Evolutionary conservation across 805 yeast species (phyloP).

Genomic region (Metschnikowia dekortorum): DNA sequence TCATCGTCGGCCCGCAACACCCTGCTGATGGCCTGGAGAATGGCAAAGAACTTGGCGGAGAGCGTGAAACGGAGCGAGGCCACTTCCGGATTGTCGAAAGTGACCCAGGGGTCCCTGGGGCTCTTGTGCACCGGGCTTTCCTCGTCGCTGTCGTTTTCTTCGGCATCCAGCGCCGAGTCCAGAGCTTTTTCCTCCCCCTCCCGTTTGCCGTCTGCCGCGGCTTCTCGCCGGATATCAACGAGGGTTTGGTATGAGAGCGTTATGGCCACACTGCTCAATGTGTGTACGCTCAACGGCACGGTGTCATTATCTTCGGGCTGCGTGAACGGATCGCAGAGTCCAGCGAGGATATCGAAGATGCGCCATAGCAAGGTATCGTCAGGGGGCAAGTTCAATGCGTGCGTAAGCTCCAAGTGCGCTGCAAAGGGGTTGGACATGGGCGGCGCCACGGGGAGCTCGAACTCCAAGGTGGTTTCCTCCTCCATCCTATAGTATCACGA

Average conservation of each 20-base stretch:
- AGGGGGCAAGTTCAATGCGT: constrained; percentile 7
- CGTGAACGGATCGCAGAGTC: constrained; percentile 55
- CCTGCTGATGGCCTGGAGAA: constrained; percentile 34
- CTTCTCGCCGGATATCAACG: constrained; percentile 11
- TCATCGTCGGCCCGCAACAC: constrained; percentile 43
- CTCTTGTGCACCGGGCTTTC: not conserved
- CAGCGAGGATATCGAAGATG: constrained; percentile 16
- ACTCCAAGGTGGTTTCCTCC: constrained; percentile 12
- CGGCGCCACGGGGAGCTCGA: constrained; percentile 13
- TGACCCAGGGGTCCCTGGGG: constrained; percentile 7
- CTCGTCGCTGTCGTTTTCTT: not conserved
- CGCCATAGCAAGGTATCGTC: constrained; percentile 8
- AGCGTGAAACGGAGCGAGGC: constrained; percentile 32
- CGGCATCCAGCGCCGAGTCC: constrained; percentile 1
- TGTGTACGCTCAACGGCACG: constrained; percentile 50
- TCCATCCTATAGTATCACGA: constrained; percentile 2
- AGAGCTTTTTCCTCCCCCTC: not conserved
- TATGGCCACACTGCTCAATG: constrained; percentile 48
- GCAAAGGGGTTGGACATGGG: constrained; percentile 12
- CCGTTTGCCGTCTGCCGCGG: not conserved
- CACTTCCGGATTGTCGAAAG: constrained; percentile 13
- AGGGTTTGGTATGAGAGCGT: constrained; percentile 31
- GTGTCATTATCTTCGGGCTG: constrained; percentile 62
- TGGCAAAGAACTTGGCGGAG: constrained; percentile 31
- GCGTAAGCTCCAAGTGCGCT: constrained; percentile 9